Evolutionary conservation across 129 eudicot genomes (phyloP).

Genomic region (Chrysanthemum lavandulifolium): DNA sequence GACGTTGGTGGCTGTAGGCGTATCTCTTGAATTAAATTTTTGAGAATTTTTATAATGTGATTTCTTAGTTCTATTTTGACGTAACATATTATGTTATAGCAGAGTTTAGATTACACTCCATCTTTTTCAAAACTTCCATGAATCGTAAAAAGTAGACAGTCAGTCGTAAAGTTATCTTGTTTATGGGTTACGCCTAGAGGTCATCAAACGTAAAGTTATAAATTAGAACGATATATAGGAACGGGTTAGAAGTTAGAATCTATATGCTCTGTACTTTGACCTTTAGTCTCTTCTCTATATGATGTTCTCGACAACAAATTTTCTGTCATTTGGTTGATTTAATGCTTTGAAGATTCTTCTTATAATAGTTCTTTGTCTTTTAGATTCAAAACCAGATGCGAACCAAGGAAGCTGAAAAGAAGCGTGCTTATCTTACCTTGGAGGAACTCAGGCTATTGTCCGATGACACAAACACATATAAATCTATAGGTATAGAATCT

Average conservation of each 20-base stretch:
- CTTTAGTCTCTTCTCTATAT: not conserved
- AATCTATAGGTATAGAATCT: slow-evolving; percentile 62
- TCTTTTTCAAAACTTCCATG: no score
- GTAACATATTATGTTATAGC: not conserved
- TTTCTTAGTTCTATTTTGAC: no score
- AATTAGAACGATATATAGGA: no score
- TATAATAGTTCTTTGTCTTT: not conserved
- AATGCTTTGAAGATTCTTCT: not conserved
- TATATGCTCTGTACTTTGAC: not conserved
- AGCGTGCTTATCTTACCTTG: slow-evolving; percentile 87
- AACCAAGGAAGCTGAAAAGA: slow-evolving; percentile 88
- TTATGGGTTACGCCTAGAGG: no score
- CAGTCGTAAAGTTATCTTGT: no score
- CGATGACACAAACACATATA: slow-evolving; percentile 93
- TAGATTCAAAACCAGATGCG: slow-evolving; percentile 94
- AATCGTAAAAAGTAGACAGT: not conserved
- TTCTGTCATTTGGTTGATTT: slow-evolving; percentile 1
- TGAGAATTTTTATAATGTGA: not conserved
- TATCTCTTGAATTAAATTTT: not conserved
- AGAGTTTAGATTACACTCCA: no score
- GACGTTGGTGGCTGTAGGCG: not conserved
- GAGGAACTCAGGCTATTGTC: slow-evolving; percentile 82
- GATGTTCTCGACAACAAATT: not conserved
- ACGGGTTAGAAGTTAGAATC: no score
- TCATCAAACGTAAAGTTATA: no score